These are phyloP conservation scores for Pelargonium australe DNA, from an alignment of 441 rosid species.

Conservation along the genomic window DNA sequence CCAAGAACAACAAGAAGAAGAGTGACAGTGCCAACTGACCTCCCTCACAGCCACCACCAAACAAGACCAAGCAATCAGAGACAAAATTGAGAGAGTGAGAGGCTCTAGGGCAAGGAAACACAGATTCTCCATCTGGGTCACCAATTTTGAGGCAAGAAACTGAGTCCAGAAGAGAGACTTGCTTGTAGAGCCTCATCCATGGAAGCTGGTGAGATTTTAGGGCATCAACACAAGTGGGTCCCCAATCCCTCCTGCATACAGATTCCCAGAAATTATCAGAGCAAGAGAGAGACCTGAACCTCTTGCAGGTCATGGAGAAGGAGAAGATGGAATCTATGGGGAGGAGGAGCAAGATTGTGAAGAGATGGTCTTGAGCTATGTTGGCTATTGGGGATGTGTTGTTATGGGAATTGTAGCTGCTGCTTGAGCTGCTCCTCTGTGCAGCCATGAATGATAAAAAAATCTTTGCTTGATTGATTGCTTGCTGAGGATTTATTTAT, in stretches of 20 bases:
- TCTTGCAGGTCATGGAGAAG: conserved; percentile 65
- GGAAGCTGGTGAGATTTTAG: conserved; percentile 41
- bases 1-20: background rate
- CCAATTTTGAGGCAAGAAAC: conserved; percentile 49
- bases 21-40: conserved; percentile 38
- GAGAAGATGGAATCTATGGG: conserved; percentile 68
- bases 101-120: conserved; percentile 69
- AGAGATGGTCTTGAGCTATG: conserved; percentile 63
- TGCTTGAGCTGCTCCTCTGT: background rate
- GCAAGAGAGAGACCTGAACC: conserved; percentile 48
- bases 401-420: too few relatives aligned
- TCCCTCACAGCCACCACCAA: conserved; percentile 96
- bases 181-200: conserved; percentile 66
- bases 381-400: conserved; percentile 7
- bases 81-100: conserved; percentile 91
- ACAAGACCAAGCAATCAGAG: conserved; percentile 71
- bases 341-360: conserved; percentile 62
- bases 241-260: conserved; percentile 54
- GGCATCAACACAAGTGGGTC: conserved; percentile 43
- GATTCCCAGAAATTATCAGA: background rate
- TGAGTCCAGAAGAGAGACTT: conserved; percentile 51
- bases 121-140: conserved; percentile 30
- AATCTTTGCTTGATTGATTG: too few relatives aligned
- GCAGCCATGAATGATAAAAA: background rate
- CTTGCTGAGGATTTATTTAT: background rate